Conservation (phyloP, 2,329 filamentous ascomycete species). For the Aspergillus texensis region DNA sequence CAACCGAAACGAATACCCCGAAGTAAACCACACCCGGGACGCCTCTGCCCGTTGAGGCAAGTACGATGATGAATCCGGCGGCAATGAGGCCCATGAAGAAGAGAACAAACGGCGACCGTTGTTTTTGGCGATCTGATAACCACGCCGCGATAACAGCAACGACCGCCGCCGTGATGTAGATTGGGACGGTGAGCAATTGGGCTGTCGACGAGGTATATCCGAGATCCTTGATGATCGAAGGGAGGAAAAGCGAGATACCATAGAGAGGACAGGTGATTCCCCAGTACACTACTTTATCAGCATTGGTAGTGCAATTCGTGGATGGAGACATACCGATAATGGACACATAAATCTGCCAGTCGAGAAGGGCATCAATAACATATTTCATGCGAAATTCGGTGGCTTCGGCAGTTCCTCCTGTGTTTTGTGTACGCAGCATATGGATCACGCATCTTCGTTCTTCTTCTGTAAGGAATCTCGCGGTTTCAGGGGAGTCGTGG, state of each 20-base stretch:
- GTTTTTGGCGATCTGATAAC: constrained; percentile 59
- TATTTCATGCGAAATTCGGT: constrained; percentile 42
- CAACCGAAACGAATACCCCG: constrained; percentile 51
- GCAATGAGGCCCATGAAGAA: constrained; percentile 56
- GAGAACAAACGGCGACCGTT: constrained; percentile 59
- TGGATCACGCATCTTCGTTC: constrained; percentile 44
- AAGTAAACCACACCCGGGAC: constrained; percentile 50
- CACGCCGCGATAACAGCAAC: constrained; percentile 52
- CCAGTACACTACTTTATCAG: constrained; percentile 40
- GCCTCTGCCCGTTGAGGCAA: constrained; percentile 36
- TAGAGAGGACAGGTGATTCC: constrained; percentile 47
- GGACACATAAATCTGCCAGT: constrained; percentile 47
- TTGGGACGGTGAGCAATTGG: constrained; percentile 45
- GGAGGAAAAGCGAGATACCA: constrained; percentile 44
- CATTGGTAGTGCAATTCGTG: background rate
- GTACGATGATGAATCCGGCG: constrained; percentile 59
- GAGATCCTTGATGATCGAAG: constrained; percentile 46
- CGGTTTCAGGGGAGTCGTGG: constrained; percentile 49
- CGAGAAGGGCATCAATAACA: constrained; percentile 42
- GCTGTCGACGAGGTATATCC: constrained; percentile 44
- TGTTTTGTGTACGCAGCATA: constrained; percentile 40
- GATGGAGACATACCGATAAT: constrained; percentile 35
- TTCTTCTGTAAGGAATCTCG: constrained; percentile 44
- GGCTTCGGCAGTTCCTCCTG: constrained; percentile 32
- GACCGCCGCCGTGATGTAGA: constrained; percentile 44